These are phyloP conservation scores for Psidium friedrichsthalianum DNA, from an alignment of 345 rosid species.

Conservation along the genomic window DNA sequence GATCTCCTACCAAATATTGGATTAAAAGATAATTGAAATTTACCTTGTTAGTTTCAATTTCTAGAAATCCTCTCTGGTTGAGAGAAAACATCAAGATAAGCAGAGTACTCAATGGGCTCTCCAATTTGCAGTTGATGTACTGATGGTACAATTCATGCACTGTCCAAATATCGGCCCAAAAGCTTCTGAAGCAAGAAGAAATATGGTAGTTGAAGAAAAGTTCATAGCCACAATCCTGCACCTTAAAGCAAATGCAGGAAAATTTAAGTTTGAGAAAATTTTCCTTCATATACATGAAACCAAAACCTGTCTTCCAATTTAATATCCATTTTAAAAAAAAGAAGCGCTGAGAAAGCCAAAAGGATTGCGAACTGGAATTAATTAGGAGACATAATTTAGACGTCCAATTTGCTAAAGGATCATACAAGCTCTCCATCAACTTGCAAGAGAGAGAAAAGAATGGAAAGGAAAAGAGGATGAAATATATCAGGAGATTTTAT, in stretches of 20 bases:
- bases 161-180: conserved; percentile 65
- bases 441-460: neutral
- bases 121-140: conserved; percentile 79
- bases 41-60: conserved; percentile 67
- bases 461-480: neutral
- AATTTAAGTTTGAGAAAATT: neutral
- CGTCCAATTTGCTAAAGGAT: neutral
- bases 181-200: conserved; percentile 51
- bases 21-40: neutral
- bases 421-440: neutral
- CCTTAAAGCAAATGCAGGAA: neutral
- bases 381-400: neutral
- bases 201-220: neutral
- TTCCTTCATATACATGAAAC: neutral
- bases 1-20: neutral
- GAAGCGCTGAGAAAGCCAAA: neutral
- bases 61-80: conserved; percentile 46
- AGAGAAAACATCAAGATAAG: conserved; percentile 71
- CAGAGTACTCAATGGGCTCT: conserved; percentile 68
- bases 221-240: neutral
- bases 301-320: neutral
- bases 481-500: neutral
- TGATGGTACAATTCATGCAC: conserved; percentile 86
- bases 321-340: neutral
- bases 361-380: neutral